Conservation (phyloP, 2,329 filamentous ascomycete genomes). For the Nothophaeocryptopus gaeumannii region DNA sequence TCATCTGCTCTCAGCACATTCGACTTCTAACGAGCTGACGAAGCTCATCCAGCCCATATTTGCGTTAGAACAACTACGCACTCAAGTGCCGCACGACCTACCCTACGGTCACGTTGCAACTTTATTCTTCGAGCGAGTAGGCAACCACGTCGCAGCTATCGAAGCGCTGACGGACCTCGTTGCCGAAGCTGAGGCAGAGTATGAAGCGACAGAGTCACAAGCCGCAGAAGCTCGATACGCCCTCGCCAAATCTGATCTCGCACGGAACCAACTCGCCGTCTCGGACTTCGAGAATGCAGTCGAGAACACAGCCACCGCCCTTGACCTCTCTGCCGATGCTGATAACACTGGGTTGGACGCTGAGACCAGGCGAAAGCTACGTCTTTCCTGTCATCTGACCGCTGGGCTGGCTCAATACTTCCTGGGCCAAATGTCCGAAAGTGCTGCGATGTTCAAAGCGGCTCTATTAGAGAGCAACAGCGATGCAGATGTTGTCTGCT, state of each 20-base stretch:
- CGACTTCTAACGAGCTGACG: constrained; percentile 52
- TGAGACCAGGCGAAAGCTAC: constrained; percentile 65
- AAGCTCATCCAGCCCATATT: constrained; percentile 81
- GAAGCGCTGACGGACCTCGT: constrained; percentile 65
- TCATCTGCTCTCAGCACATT: constrained; percentile 61
- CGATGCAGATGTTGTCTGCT: constrained; percentile 79
- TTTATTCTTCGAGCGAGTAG: constrained; percentile 76
- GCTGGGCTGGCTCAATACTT: constrained; percentile 81
- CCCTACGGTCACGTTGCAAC: constrained; percentile 74
- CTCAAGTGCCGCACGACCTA: constrained; percentile 67
- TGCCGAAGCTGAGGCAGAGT: constrained; percentile 70
- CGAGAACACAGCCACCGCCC: constrained; percentile 75
- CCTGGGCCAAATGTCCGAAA: constrained; percentile 60
- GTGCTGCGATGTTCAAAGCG: constrained; percentile 74
- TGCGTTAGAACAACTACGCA: constrained; percentile 75
- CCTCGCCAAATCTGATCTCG: constrained; percentile 80
- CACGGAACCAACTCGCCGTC: constrained; percentile 74
- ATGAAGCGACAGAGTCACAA: constrained; percentile 76
- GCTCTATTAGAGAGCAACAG: constrained; percentile 73
- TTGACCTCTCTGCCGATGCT: constrained; percentile 74
- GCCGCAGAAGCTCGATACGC: constrained; percentile 73
- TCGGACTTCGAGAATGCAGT: constrained; percentile 65
- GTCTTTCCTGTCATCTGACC: constrained; percentile 81
- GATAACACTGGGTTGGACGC: constrained; percentile 60
- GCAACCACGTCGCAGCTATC: constrained; percentile 64